A percentile compares a stretch with the other conserved stretches of the same genome.
Conservation (phyloP, 2,329 filamentous ascomycete species). For the Clonostachys rosea region DNA sequence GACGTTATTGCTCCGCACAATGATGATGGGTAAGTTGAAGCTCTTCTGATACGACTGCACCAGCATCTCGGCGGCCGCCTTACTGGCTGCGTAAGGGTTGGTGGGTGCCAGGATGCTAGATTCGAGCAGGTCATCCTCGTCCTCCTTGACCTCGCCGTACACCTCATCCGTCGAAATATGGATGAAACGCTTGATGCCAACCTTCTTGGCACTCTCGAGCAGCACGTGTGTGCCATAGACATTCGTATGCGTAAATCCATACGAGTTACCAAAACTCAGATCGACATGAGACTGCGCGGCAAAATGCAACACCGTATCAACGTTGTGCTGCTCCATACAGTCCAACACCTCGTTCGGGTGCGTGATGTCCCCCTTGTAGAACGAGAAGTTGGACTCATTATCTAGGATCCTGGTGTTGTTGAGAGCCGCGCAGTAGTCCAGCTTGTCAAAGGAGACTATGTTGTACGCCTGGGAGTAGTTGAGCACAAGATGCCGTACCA, state of each 20-base stretch:
- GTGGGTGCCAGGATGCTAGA: conserved; percentile 72
- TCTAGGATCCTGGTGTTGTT: conserved; percentile 73
- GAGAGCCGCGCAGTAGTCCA: conserved; percentile 76
- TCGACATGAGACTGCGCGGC: conserved; percentile 85
- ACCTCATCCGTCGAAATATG: conserved; percentile 85
- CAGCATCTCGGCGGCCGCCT: conserved; percentile 79
- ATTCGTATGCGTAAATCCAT: conserved; percentile 76
- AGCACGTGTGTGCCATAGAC: conserved; percentile 82
- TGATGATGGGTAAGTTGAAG: conserved; percentile 75
- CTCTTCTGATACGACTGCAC: conserved; percentile 84
- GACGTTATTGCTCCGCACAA: conserved; percentile 79
- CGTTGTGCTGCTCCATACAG: conserved; percentile 65
- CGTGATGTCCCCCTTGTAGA: conserved; percentile 76
- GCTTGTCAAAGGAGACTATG: conserved; percentile 78
- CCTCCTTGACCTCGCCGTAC: conserved; percentile 73
- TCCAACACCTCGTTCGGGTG: conserved; percentile 64
- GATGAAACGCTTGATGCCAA: conserved; percentile 68
- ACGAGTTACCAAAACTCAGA: conserved; percentile 77
- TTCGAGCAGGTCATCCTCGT: conserved; percentile 67
- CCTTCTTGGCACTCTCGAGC: conserved; percentile 70
- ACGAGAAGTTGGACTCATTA: conserved; percentile 66
- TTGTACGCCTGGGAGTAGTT: conserved; percentile 73
- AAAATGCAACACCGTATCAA: conserved; percentile 81
- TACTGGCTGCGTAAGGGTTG: conserved; percentile 78
- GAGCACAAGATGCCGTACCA: conserved; percentile 71